A percentile compares a stretch with the other conserved stretches of the same genome.
phyloP scores from a whole-genome alignment of 2,329 filamentous ascomycete genomes.

The Aphanoascus verrucosus region DNA sequence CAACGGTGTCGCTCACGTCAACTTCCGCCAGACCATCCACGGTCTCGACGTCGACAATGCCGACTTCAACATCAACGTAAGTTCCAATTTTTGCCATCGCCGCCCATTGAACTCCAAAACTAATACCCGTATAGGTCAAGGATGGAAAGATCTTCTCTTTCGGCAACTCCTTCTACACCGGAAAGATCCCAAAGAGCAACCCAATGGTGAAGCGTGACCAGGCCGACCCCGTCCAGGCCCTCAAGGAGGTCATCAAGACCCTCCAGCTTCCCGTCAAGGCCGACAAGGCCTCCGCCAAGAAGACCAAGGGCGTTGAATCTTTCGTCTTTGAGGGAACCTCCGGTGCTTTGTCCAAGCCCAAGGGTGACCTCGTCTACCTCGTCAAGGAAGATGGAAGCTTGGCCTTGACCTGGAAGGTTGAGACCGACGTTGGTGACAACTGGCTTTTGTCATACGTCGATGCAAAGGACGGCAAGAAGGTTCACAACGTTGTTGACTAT shows the following conservation, averaged over 20 bases:
- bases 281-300: constrained; percentile 10
- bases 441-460: constrained; percentile 16
- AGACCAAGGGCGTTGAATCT: constrained; percentile 6
- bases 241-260: constrained; percentile 10
- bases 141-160: constrained; percentile 15
- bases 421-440: constrained; percentile 16
- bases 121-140: constrained; percentile 11
- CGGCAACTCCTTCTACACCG: constrained; percentile 14
- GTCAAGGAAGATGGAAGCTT: constrained; percentile 12
- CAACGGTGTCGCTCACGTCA: constrained; percentile 15
- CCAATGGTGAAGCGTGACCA: constrained; percentile 11
- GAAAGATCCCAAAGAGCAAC: constrained; percentile 12
- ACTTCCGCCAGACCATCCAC: constrained; percentile 14
- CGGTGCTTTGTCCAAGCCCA: constrained; percentile 12
- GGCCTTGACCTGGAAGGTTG: constrained; percentile 14
- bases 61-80: constrained; percentile 16
- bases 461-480: constrained; percentile 12
- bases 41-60: constrained; percentile 14
- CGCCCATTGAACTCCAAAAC: background rate
- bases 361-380: constrained; percentile 13
- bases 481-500: constrained; percentile 14
- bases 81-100: background rate
- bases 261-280: constrained; percentile 12
- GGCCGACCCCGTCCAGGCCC: constrained; percentile 12
- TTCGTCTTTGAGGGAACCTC: constrained; percentile 15